These are phyloP conservation scores for Pythium pyrilobum DNA, from an alignment of 352 stramenopile genomes.

Conservation along the genomic window DNA sequence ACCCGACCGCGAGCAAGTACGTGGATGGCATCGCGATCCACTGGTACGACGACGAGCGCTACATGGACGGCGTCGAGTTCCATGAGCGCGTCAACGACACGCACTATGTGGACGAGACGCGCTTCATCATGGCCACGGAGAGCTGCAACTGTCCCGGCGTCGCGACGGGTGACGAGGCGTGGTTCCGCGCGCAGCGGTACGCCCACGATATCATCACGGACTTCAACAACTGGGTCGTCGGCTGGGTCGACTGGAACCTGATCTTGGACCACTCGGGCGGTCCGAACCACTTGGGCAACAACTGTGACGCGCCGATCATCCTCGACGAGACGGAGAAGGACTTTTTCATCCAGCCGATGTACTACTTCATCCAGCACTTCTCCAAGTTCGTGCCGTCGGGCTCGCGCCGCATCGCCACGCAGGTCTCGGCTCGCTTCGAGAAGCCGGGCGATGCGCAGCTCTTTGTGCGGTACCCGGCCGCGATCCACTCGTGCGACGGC, in stretches of 20 bases:
- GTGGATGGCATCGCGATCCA: conserved; percentile 90
- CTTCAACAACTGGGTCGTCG: conserved; percentile 82
- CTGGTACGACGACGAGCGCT: conserved; percentile 73
- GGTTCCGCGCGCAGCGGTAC: conserved; percentile 85
- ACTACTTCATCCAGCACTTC: conserved; percentile 90
- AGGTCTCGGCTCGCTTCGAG: conserved; percentile 40
- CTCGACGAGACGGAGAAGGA: conserved; percentile 52
- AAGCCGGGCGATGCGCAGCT: conserved; percentile 60
- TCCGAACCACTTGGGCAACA: conserved; percentile 85
- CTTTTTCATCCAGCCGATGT: conserved; percentile 85
- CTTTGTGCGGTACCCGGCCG: conserved; percentile 52
- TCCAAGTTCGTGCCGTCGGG: conserved; percentile 81
- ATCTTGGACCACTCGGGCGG: conserved; percentile 83
- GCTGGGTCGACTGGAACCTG: conserved; percentile 94
- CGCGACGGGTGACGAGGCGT: conserved; percentile 48
- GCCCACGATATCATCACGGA: conserved; percentile 89
- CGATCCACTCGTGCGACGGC: conserved; percentile 52
- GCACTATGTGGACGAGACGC: conserved; percentile 50
- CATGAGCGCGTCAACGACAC: conserved; percentile 72
- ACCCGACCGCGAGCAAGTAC: conserved; percentile 59
- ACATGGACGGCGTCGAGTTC: conserved; percentile 69
- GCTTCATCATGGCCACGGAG: conserved; percentile 68
- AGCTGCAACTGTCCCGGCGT: conserved; percentile 75
- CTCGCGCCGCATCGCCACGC: conserved; percentile 57
- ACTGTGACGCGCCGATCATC: conserved; percentile 78